Percentiles rank a stretch among this genome's conserved stretches.
Conservation (phyloP, 2,329 filamentous ascomycete genomes). For the Epichloe elymi region DNA sequence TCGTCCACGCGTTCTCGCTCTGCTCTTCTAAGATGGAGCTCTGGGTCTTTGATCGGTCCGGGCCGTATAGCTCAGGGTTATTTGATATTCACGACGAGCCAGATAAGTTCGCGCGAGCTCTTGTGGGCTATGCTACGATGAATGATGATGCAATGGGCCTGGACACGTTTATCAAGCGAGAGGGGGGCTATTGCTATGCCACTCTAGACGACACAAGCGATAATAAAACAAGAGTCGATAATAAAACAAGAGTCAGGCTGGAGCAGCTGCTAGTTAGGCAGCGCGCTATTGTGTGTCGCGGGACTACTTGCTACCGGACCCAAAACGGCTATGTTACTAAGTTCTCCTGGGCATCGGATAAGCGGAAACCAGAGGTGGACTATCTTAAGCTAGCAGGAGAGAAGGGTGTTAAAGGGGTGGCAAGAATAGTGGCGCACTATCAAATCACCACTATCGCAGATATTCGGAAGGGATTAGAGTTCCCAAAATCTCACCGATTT, state of each 20-base stretch:
- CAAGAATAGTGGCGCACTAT: conserved; percentile 6
- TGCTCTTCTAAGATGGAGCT: conserved; percentile 9
- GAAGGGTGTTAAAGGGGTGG: conserved; percentile 9
- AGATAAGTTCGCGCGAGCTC: conserved; percentile 8
- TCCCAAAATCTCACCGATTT: conserved; percentile 1
- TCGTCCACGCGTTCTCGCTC: conserved; percentile 8
- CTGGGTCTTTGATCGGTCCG: conserved; percentile 13
- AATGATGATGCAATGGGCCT: conserved; percentile 8
- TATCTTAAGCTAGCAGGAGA: conserved; percentile 8
- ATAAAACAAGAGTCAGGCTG: conserved; percentile 1
- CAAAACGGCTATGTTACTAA: conserved; percentile 8
- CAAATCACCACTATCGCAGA: conserved; percentile 8
- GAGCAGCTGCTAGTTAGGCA: conserved; percentile 6
- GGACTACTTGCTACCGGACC: conserved; percentile 9
- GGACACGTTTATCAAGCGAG: conserved; percentile 4
- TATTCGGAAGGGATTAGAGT: conserved; percentile 7
- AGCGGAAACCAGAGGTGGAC: conserved; percentile 6
- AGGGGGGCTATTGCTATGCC: not conserved
- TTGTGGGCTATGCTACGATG: conserved; percentile 11
- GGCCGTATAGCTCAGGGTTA: conserved; percentile 8
- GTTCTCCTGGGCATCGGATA: conserved; percentile 6
- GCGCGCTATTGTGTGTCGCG: conserved; percentile 7
- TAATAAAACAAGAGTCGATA: too few relatives aligned
- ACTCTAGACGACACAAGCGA: conserved; percentile 2
- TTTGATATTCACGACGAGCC: conserved; percentile 9